These are phyloP conservation scores for Raddia distichophylla DNA, from an alignment of 176 grass and related monocot species.

Conservation along the genomic window DNA sequence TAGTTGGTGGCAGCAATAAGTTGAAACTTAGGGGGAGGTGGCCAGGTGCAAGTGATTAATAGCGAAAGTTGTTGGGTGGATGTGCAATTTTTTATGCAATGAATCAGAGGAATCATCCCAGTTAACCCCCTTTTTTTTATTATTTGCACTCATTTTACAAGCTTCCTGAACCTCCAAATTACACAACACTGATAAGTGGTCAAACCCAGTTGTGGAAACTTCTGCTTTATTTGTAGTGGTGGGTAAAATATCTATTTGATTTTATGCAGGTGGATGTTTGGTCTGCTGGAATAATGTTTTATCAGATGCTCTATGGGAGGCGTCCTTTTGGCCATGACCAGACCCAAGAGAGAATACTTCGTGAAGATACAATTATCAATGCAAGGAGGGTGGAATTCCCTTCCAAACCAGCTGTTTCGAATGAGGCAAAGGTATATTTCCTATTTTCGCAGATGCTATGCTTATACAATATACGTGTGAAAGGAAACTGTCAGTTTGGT, in stretches of 20 bases:
- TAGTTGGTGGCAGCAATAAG: neutral
- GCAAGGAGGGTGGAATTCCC: constrained; percentile 95
- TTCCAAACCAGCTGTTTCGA: constrained; percentile 87
- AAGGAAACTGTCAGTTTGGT: constrained; percentile 1
- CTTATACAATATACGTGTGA: neutral
- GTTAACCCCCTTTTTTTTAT: constrained; percentile 7
- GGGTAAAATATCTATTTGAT: constrained; percentile 20
- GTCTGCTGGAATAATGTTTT: constrained; percentile 98
- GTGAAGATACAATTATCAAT: constrained; percentile 99
- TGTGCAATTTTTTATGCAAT: constrained; percentile 22
- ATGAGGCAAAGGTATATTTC: constrained; percentile 82
- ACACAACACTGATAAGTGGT: neutral
- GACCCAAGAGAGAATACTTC: constrained; percentile 96
- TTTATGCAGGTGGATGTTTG: constrained; percentile 93
- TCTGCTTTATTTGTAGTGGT: constrained; percentile 14
- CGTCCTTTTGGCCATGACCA: constrained; percentile 98
- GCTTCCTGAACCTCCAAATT: constrained; percentile 16
- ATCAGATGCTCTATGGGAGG: constrained; percentile 95
- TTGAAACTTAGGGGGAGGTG: neutral
- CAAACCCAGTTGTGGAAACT: neutral
- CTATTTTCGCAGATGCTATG: constrained; percentile 28
- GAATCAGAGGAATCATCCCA: neutral
- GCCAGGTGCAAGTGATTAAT: neutral
- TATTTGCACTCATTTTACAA: constrained; percentile 24
- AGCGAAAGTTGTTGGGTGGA: neutral